Percentiles rank a stretch among this genome's conserved stretches.
phyloP scores from a whole-genome alignment of 148 eudicot species.

The Amaranthus cruentus region DNA sequence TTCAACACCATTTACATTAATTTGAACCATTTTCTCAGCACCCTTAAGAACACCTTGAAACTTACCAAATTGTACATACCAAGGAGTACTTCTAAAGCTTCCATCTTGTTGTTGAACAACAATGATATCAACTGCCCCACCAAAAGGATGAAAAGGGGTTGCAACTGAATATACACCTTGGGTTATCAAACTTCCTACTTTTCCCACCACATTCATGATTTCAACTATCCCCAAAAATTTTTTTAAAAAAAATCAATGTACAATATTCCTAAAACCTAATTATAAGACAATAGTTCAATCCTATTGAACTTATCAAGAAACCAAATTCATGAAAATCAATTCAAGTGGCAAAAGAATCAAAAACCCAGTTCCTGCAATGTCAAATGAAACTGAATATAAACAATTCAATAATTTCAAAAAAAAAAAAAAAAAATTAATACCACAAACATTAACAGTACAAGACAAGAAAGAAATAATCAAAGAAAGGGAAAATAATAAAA shows the following conservation, averaged over 20 bases:
- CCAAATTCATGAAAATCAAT: slow-evolving; percentile 20
- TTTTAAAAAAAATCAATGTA: not conserved
- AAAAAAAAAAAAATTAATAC: too few relatives aligned
- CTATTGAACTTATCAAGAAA: slow-evolving; percentile 8
- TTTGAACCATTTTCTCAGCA: slow-evolving; percentile 74
- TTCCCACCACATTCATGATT: slow-evolving; percentile 87
- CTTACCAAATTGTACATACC: slow-evolving; percentile 97
- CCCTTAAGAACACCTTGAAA: slow-evolving; percentile 98
- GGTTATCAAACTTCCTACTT: slow-evolving; percentile 68
- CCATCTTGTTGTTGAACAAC: slow-evolving; percentile 95
- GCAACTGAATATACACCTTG: slow-evolving; percentile 95
- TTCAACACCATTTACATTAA: slow-evolving; percentile 81
- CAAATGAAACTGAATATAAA: too few relatives aligned
- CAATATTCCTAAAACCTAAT: slow-evolving; percentile 11
- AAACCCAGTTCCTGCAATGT: slow-evolving; percentile 30
- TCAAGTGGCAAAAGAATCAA: not conserved
- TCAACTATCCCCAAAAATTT: slow-evolving; percentile 18
- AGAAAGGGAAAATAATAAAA: too few relatives aligned
- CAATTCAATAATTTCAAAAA: too few relatives aligned
- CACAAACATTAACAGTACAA: too few relatives aligned
- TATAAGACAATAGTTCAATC: slow-evolving; percentile 8
- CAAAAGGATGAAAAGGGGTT: slow-evolving; percentile 97
- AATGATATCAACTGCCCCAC: slow-evolving; percentile 95
- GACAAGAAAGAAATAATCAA: too few relatives aligned
- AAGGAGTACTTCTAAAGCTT: slow-evolving; percentile 78